Percentiles rank a stretch among this genome's conserved stretches.
Evolutionary conservation across 352 stramenopile genomes (phyloP).

Genomic region (Phytopythium delawarense): DNA sequence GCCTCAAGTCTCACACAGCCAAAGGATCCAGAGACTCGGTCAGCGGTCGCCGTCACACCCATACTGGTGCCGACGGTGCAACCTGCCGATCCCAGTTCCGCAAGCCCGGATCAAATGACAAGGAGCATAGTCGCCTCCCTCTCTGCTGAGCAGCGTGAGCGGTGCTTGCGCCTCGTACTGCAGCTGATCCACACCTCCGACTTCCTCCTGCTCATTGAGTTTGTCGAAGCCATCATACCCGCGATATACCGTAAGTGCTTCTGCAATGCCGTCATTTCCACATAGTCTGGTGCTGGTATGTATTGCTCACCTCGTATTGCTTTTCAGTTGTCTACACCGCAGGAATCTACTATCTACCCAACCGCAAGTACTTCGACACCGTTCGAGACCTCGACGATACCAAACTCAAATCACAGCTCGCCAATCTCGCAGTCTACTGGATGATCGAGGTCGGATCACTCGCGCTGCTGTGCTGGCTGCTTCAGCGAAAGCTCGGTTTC

Average conservation of each 20-base stretch:
- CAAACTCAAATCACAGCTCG: constrained; percentile 8
- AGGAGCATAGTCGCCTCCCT: not conserved
- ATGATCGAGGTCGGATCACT: constrained; percentile 29
- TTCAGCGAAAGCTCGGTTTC: constrained; percentile 24
- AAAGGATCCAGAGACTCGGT: no score
- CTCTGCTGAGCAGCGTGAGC: constrained; percentile 3
- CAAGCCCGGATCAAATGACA: not conserved
- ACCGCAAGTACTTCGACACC: constrained; percentile 18
- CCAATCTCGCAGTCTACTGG: constrained; percentile 21
- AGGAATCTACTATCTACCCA: constrained; percentile 15
- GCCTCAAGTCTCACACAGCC: no score
- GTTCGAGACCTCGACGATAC: constrained; percentile 8
- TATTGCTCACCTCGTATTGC: not conserved
- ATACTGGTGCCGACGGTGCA: no score
- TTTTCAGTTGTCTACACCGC: not conserved
- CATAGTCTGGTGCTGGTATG: no score
- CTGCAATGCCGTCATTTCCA: not conserved
- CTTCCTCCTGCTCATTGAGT: constrained; percentile 21
- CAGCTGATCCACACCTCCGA: constrained; percentile 16
- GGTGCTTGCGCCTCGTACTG: constrained; percentile 10
- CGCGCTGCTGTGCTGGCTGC: constrained; percentile 16
- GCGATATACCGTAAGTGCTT: constrained; percentile 14
- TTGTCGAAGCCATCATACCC: constrained; percentile 19
- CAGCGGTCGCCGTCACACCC: no score
- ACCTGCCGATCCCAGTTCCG: no score